Base-by-base conservation (phyloP, 345 rosid species). In the Populus simonii region DNA sequence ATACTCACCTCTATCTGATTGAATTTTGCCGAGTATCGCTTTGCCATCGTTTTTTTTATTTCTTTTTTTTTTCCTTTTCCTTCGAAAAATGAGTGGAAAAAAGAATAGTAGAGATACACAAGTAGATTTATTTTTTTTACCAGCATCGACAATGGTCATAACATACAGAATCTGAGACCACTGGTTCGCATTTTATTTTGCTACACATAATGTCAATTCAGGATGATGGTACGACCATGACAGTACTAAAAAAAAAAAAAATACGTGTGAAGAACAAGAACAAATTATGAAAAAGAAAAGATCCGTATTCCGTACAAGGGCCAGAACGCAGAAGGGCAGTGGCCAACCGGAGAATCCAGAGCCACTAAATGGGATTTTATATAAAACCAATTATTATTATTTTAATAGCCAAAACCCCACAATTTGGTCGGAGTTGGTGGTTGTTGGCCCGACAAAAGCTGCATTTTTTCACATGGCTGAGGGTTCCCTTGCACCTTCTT, bases 381-480 rank as follows among this genome's bases (percentile, higher is more conserved):
- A 76, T 39, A 11, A 38, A 23, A 49, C 4, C 25, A 47, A 31
- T 65, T 59, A 59, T 59, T 7, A 22, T 59, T 18, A 59, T 59
- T 59, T 59, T 11, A n/a, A 13, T 39, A 72, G 29, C 8, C 33
- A 57, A 68, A 81, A 68, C 77, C 76, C 84, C 73, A 78, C 81
- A 76, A 45, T 36, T 35, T 83, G 87, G 91, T 86, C 87, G 91
- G 84, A 86, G 84, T 15, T 83, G 85, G 83, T 74, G 84, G 87
- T 80, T 1, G 84, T 77, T 86, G 85, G 66, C 45, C 89, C 84
- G 88, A 88, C 90, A 86, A 83, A 83, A 84, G 83, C 85, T 84
- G 83, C 78, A 62, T 3, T 65, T 8, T 20, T 76, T 76, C 89
- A 87, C 86, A 85, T 86, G 87, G 78, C 31, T 65, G 43, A 36